Conservation (phyloP, 148 eudicot species). For the Vaccinium vitisidaea region DNA sequence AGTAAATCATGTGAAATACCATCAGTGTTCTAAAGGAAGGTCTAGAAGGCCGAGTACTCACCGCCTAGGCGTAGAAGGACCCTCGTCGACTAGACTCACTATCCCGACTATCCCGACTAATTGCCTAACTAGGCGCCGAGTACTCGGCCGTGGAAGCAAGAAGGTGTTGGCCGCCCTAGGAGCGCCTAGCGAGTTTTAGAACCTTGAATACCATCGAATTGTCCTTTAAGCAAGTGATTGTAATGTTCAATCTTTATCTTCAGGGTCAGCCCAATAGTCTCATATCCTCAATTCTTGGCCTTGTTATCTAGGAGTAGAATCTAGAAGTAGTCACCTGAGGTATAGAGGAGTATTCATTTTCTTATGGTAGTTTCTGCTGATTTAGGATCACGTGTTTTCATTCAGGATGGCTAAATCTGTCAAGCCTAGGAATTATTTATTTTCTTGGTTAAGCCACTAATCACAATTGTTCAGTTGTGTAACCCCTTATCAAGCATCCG, state of each 20-base stretch:
- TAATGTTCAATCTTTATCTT: neutral
- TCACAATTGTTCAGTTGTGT: neutral
- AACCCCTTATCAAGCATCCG: neutral
- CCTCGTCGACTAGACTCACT: no score
- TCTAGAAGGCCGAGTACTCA: no score
- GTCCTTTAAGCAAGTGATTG: no score
- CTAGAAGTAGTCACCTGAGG: neutral
- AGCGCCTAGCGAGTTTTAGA: no score
- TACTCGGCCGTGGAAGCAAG: no score
- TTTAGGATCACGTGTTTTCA: neutral
- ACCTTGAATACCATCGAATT: neutral
- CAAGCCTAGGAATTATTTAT: neutral
- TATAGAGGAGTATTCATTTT: neutral
- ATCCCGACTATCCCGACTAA: no score
- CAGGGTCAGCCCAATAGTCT: neutral
- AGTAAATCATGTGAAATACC: neutral
- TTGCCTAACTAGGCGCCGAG: no score
- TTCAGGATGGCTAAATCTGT: neutral
- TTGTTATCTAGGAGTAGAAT: neutral
- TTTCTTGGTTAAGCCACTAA: neutral
- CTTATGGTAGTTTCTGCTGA: neutral
- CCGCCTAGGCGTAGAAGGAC: no score
- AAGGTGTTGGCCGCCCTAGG: no score
- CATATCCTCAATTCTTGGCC: neutral
- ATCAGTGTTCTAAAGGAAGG: no score